A percentile compares a stretch with the other conserved stretches of the same genome.
phyloP scores from a whole-genome alignment of 2,329 filamentous ascomycete genomes.

The Aspergillus ustus region DNA sequence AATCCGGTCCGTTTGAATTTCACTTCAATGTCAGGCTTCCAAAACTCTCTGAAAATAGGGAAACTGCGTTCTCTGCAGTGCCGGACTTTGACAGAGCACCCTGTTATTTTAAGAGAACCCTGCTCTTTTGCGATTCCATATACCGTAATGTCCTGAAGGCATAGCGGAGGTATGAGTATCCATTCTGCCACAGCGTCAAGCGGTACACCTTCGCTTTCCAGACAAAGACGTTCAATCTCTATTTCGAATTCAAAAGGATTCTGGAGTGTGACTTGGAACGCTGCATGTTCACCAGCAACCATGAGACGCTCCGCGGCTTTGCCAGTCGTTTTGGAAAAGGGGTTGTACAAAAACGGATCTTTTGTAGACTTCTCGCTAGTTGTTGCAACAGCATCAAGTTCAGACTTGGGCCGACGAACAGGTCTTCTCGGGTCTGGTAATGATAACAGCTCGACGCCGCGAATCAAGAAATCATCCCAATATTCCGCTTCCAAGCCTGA shows the following conservation, averaged over 20 bases:
- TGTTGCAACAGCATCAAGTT: constrained; percentile 52
- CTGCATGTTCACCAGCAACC: constrained; percentile 76
- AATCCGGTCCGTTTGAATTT: constrained; percentile 81
- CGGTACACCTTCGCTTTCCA: constrained; percentile 74
- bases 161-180: constrained; percentile 76
- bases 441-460: constrained; percentile 73
- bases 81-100: constrained; percentile 77
- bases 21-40: constrained; percentile 69
- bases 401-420: constrained; percentile 64
- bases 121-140: constrained; percentile 68
- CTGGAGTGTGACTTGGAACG: constrained; percentile 82
- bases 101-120: constrained; percentile 74
- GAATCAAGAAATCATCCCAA: constrained; percentile 94
- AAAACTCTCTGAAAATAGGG: constrained; percentile 78
- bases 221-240: constrained; percentile 78
- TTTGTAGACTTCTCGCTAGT: constrained; percentile 48
- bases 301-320: constrained; percentile 67
- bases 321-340: constrained; percentile 73
- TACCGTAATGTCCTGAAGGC: constrained; percentile 78
- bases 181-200: constrained; percentile 70
- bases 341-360: constrained; percentile 94
- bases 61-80: constrained; percentile 84
- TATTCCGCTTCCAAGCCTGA: constrained; percentile 77
- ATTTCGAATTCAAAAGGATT: constrained; percentile 95
- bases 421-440: constrained; percentile 64